A percentile compares a stretch with the other conserved stretches of the same genome.
Evolutionary conservation across 106 monocot genomes (phyloP).

Genomic region (Dioscorea dumetorum): DNA sequence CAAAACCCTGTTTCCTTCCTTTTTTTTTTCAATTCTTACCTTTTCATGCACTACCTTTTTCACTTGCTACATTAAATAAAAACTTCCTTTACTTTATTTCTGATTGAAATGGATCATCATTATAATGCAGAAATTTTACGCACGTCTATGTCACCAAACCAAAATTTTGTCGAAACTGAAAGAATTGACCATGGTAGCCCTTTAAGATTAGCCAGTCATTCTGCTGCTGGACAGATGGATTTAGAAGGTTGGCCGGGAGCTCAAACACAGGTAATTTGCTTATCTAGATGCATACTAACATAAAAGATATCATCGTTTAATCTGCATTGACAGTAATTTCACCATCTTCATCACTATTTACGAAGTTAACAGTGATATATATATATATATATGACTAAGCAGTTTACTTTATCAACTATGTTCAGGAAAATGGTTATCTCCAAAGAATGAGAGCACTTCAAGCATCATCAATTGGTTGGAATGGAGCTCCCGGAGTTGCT

Average conservation of each 20-base stretch:
- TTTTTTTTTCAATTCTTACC: not conserved
- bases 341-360: not conserved
- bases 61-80: not conserved
- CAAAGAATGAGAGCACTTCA: conserved; percentile 44
- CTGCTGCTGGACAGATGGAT: conserved; percentile 57
- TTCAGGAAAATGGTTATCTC: conserved; percentile 64
- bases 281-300: not conserved
- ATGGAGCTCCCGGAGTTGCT: conserved; percentile 43
- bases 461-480: conserved; percentile 59
- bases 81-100: not conserved
- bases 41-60: too few species aligned
- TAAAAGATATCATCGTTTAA: not conserved
- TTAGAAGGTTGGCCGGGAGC: conserved; percentile 54
- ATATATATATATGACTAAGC: not conserved
- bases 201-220: conserved; percentile 41
- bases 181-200: conserved; percentile 63
- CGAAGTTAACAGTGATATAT: not conserved
- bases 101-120: not conserved
- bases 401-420: not conserved
- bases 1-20: not conserved
- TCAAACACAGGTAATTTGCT: conserved; percentile 44
- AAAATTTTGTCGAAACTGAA: conserved; percentile 44
- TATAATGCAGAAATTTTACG: conserved; percentile 51
- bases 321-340: not conserved
- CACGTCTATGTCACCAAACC: conserved; percentile 41